Conservation (phyloP, 2,329 filamentous ascomycete species). For the Ophiocordyceps camponoti-leonardi region DNA sequence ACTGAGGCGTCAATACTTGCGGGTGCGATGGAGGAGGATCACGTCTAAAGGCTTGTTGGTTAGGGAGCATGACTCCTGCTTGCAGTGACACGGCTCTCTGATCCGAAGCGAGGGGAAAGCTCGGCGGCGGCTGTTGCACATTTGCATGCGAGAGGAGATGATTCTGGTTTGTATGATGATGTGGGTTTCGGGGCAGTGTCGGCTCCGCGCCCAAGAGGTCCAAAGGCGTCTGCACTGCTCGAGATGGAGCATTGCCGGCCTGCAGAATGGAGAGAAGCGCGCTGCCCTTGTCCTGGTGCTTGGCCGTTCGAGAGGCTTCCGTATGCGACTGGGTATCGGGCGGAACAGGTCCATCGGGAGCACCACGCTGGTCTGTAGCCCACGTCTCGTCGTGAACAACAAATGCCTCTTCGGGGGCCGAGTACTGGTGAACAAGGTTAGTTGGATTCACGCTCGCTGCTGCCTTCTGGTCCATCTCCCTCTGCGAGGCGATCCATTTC, state of each 20-base stretch:
- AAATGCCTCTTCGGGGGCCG: conserved; percentile 31
- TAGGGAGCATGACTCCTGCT: not conserved
- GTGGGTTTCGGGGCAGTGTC: conserved; percentile 35
- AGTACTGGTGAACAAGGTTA: conserved; percentile 21
- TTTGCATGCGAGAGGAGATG: conserved; percentile 14
- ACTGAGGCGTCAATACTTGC: conserved; percentile 36
- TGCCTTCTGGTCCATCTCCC: conserved; percentile 46
- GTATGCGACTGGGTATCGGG: conserved; percentile 31
- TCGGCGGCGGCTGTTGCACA: conserved; percentile 13
- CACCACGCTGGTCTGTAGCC: conserved; percentile 19
- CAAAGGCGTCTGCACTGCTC: conserved; percentile 26
- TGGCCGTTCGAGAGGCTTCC: conserved; percentile 24
- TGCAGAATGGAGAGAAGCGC: conserved; percentile 37
- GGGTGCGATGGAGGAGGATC: conserved; percentile 13
- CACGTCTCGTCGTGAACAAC: conserved; percentile 48
- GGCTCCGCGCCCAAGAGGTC: conserved; percentile 33
- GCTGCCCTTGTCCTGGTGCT: conserved; percentile 27
- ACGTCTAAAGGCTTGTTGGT: no score
- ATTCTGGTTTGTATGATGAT: conserved; percentile 32
- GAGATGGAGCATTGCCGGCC: conserved; percentile 9
- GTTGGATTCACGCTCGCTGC: conserved; percentile 22
- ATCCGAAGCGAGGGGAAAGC: conserved; percentile 11
- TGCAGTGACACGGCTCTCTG: conserved; percentile 2
- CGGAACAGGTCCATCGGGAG: conserved; percentile 5
- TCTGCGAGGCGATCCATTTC: conserved; percentile 80